A percentile compares a stretch with the other conserved stretches of the same genome.
Conservation (phyloP, 148 eudicot genomes). For the Selenicereus undatus region DNA sequence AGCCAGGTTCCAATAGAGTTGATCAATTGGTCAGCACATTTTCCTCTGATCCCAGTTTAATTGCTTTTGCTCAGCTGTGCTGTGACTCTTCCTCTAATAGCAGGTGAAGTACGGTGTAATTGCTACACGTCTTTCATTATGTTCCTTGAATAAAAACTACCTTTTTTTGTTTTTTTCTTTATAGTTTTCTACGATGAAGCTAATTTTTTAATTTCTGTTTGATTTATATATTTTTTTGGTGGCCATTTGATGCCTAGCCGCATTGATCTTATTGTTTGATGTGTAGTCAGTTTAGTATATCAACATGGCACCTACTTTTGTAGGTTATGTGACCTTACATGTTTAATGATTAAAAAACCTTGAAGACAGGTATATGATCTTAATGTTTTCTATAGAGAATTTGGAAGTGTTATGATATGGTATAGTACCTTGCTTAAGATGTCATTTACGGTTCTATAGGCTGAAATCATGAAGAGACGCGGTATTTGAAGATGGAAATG, state of each 20-base stretch:
- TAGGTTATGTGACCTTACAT: not conserved
- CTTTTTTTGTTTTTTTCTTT: not conserved
- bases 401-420: not conserved
- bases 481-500: not conserved
- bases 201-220: not conserved
- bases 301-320: not conserved
- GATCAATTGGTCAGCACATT: constrained; percentile 94
- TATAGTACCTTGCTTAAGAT: not conserved
- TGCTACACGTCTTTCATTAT: not conserved
- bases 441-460: not conserved
- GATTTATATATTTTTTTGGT: not conserved
- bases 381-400: not conserved
- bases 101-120: constrained; percentile 44
- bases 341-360: not conserved
- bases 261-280: not conserved
- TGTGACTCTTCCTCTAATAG: constrained; percentile 70
- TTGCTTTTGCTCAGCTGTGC: constrained; percentile 95
- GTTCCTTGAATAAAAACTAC: not conserved
- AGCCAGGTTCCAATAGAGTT: constrained; percentile 47
- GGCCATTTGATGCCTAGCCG: not conserved
- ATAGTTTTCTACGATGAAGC: not conserved
- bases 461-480: not conserved
- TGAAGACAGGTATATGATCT: not conserved
- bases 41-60: constrained; percentile 94
- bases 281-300: not conserved